phyloP scores from a whole-genome alignment of 352 stramenopile species.

The Globisporangium emineosum region DNA sequence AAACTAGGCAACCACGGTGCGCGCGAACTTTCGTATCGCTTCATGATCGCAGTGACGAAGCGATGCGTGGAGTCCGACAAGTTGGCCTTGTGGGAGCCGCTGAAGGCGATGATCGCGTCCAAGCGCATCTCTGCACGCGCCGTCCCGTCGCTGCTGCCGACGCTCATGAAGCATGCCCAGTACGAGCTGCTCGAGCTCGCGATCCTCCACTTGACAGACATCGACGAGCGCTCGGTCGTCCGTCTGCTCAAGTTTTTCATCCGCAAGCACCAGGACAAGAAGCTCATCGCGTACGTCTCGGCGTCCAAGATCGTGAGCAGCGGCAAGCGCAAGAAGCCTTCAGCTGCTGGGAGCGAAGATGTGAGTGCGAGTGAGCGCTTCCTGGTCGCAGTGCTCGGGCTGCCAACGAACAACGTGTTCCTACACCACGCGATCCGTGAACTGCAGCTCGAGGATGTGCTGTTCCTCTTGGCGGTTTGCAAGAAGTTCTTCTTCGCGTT shows the following conservation, averaged over 20 bases:
- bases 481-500: conserved; percentile 64
- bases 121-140: conserved; percentile 60
- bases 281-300: conserved; percentile 34
- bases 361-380: conserved; percentile 44
- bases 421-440: conserved; percentile 73
- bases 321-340: conserved; percentile 32
- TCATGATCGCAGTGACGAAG: conserved; percentile 53
- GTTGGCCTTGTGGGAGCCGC: conserved; percentile 48
- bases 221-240: conserved; percentile 75
- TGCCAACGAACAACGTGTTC: conserved; percentile 74
- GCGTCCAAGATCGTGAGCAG: conserved; percentile 13
- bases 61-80: conserved; percentile 58
- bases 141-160: conserved; percentile 58
- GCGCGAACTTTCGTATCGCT: conserved; percentile 46
- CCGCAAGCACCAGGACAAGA: conserved; percentile 39
- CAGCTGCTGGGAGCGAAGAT: conserved; percentile 3
- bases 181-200: conserved; percentile 61
- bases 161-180: conserved; percentile 65
- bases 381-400: conserved; percentile 43
- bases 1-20: conserved; percentile 16
- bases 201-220: conserved; percentile 64
- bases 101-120: conserved; percentile 49
- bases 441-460: conserved; percentile 62
- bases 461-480: conserved; percentile 64
- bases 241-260: conserved; percentile 77